Percentiles rank a stretch among this genome's conserved stretches.
Evolutionary conservation across 1,139 yeast genomes (phyloP).

Genomic region (Kluyveromyces sp.): DNA sequence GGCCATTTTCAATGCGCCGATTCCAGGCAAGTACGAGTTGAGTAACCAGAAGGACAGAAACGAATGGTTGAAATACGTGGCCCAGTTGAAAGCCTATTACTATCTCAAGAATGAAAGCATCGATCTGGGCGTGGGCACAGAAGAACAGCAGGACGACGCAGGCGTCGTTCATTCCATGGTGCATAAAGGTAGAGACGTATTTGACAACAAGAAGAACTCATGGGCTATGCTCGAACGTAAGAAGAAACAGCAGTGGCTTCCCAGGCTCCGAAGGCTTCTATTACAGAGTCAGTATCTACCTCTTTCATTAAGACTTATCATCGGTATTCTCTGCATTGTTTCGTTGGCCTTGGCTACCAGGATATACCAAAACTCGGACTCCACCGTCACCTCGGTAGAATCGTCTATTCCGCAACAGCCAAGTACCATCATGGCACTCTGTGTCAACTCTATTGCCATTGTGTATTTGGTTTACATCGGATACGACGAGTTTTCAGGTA

Average conservation of each 20-base stretch:
- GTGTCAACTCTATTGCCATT: conserved; percentile 73
- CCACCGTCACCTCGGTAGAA: conserved; percentile 23
- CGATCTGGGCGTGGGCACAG: background rate
- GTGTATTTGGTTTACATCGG: conserved; percentile 75
- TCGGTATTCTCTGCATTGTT: conserved; percentile 51
- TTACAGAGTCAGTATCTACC: conserved; percentile 79
- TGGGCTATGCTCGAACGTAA: conserved; percentile 36
- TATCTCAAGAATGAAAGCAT: conserved; percentile 11
- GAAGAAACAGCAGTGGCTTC: conserved; percentile 58
- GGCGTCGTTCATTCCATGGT: conserved; percentile 11
- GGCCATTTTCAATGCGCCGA: conserved; percentile 44
- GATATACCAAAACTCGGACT: conserved; percentile 45
- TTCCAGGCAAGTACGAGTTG: conserved; percentile 24
- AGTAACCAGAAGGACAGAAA: conserved; percentile 27
- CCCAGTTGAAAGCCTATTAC: conserved; percentile 26
- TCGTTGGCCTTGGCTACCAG: conserved; percentile 67
- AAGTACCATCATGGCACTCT: conserved; percentile 86
- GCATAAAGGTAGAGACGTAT: conserved; percentile 9
- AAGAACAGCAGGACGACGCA: conserved; percentile 6
- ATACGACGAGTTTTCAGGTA: conserved; percentile 84
- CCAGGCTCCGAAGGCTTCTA: conserved; percentile 51
- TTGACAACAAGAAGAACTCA: conserved; percentile 21
- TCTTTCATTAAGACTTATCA: conserved; percentile 61
- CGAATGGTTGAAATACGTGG: conserved; percentile 27
- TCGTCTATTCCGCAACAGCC: conserved; percentile 66